phyloP scores from a whole-genome alignment of 2,329 filamentous ascomycete genomes.

The Chrysoporthe deuterocubensis region DNA sequence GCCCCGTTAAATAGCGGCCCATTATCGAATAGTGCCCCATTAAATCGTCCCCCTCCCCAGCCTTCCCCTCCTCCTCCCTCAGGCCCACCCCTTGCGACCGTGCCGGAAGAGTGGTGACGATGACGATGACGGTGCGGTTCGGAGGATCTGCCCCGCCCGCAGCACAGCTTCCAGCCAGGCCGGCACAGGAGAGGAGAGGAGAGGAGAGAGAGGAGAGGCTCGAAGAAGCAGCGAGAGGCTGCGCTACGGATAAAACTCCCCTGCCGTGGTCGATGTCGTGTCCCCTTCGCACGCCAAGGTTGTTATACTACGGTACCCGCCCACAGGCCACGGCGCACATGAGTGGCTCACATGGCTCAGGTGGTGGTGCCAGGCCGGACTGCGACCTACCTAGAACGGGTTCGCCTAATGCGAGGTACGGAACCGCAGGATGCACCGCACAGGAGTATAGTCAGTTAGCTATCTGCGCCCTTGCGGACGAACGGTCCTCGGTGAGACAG shows the following conservation, averaged over 20 bases:
- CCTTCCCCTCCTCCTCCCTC: too few relatives aligned
- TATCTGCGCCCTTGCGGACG: neutral
- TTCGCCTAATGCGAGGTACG: constrained; percentile 14
- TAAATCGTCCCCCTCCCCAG: too few relatives aligned
- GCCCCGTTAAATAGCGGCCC: too few relatives aligned
- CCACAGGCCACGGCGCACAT: neutral
- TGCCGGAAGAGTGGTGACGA: too few relatives aligned
- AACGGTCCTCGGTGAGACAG: neutral
- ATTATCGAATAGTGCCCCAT: too few relatives aligned
- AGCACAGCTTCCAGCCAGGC: neutral
- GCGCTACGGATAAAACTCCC: neutral
- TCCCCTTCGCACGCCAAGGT: neutral
- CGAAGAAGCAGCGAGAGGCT: neutral
- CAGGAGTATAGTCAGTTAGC: neutral
- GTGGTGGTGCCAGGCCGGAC: neutral
- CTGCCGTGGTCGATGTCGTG: neutral
- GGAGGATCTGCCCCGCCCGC: neutral
- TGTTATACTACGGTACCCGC: neutral
- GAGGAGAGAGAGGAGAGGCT: neutral
- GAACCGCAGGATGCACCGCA: neutral
- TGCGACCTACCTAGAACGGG: constrained; percentile 21
- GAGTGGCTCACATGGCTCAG: constrained; percentile 3
- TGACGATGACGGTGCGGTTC: neutral
- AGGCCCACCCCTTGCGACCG: too few relatives aligned
- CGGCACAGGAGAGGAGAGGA: neutral